A percentile compares a stretch with the other conserved stretches of the same genome.
Evolutionary conservation across 2,329 filamentous ascomycete species (phyloP).

Genomic region (Sporothrix humicola): DNA sequence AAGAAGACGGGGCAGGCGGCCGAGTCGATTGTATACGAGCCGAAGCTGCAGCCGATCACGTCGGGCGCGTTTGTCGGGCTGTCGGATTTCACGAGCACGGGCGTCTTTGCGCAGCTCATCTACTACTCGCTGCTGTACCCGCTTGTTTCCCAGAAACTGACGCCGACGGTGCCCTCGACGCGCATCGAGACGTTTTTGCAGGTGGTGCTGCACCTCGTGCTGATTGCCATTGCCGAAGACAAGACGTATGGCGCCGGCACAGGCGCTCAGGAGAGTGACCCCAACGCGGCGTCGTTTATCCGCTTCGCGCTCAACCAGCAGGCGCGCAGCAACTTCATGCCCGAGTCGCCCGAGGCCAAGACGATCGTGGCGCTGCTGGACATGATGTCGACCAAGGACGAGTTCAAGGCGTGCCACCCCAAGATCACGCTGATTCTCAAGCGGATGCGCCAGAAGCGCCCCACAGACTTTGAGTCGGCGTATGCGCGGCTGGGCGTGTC

Average conservation of each 20-base stretch:
- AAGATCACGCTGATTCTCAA: conserved; percentile 85
- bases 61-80: conserved; percentile 79
- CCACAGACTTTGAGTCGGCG: conserved; percentile 71
- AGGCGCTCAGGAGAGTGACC: background rate
- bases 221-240: conserved; percentile 88
- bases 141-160: conserved; percentile 69
- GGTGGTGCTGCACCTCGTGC: conserved; percentile 83
- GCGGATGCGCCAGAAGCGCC: conserved; percentile 82
- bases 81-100: conserved; percentile 78
- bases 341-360: conserved; percentile 59
- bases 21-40: conserved; percentile 90
- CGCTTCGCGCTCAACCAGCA: conserved; percentile 69
- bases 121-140: conserved; percentile 88
- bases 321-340: conserved; percentile 63
- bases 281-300: conserved; percentile 68
- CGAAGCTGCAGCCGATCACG: conserved; percentile 75
- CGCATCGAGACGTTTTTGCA: conserved; percentile 91
- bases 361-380: conserved; percentile 70
- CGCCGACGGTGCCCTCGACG: conserved; percentile 77
- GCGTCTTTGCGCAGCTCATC: conserved; percentile 87
- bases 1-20: conserved; percentile 81
- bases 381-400: conserved; percentile 68
- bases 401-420: conserved; percentile 80
- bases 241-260: conserved; percentile 57
- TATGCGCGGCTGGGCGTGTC: conserved; percentile 69